phyloP scores from a whole-genome alignment of 2,329 filamentous ascomycete species.

The Penicillium corylophilum region DNA sequence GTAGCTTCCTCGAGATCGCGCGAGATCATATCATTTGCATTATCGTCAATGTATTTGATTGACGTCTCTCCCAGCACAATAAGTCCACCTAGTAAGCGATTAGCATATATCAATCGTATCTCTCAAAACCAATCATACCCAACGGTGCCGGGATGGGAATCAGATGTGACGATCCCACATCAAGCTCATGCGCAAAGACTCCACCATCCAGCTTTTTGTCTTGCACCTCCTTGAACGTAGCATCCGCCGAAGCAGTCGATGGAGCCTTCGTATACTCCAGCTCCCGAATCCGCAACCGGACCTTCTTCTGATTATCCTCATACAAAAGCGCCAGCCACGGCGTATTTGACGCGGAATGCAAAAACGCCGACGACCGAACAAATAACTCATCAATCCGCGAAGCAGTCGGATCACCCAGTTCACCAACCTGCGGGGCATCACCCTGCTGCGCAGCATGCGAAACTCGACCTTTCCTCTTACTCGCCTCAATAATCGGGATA shows the following conservation, averaged over 20 bases:
- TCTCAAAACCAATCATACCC: constrained; percentile 34
- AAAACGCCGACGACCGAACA: constrained; percentile 64
- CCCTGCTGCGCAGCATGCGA: constrained; percentile 24
- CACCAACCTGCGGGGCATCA: constrained; percentile 46
- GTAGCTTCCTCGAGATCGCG: constrained; percentile 69
- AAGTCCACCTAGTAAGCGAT: constrained; percentile 58
- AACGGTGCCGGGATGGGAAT: constrained; percentile 61
- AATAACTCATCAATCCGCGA: constrained; percentile 66
- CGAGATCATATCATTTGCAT: constrained; percentile 65
- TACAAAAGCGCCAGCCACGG: constrained; percentile 66
- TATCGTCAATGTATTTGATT: constrained; percentile 80
- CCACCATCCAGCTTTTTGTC: constrained; percentile 31
- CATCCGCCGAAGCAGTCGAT: constrained; percentile 47
- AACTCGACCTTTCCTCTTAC: constrained; percentile 42
- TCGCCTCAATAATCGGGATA: constrained; percentile 59
- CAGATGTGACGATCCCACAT: constrained; percentile 60
- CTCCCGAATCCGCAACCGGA: constrained; percentile 56
- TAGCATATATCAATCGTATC: constrained; percentile 47
- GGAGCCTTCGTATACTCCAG: constrained; percentile 52
- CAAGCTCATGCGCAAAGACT: constrained; percentile 52
- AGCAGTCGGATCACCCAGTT: constrained; percentile 61
- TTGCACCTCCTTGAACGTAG: constrained; percentile 54
- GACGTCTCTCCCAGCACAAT: constrained; percentile 77
- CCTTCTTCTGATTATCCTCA: constrained; percentile 60
- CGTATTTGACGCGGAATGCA: constrained; percentile 54